These are phyloP conservation scores for Ogataea sp. DNA, from an alignment of 805 yeast species.

Conservation along the genomic window DNA sequence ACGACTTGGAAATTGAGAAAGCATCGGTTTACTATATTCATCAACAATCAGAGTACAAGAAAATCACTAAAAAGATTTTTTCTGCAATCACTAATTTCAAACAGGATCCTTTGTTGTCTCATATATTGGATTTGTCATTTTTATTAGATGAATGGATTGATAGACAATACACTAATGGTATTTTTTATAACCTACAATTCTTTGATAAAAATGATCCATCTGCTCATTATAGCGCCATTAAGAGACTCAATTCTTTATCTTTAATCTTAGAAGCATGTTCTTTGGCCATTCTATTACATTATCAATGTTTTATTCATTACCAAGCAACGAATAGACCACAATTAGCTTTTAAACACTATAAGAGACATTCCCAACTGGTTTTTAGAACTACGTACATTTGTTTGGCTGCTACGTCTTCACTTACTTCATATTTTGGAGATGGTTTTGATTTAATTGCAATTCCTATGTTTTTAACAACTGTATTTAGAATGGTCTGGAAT, in stretches of 20 bases:
- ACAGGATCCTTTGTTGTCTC: conserved; percentile 24
- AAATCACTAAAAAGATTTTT: conserved; percentile 24
- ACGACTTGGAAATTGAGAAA: conserved; percentile 29
- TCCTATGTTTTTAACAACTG: conserved; percentile 20
- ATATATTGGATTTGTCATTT: conserved; percentile 20
- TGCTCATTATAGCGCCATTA: neutral
- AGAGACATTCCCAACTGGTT: conserved; percentile 20
- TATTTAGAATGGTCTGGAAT: conserved; percentile 7
- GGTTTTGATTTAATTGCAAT: conserved; percentile 34
- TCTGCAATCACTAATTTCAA: conserved; percentile 24
- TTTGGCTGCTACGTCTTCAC: conserved; percentile 24
- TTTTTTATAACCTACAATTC: neutral
- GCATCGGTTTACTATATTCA: conserved; percentile 25
- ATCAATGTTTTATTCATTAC: conserved; percentile 32
- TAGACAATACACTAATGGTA: conserved; percentile 25
- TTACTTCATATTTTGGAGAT: conserved; percentile 30
- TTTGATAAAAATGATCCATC: neutral
- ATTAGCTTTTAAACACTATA: conserved; percentile 27
- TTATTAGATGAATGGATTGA: conserved; percentile 14
- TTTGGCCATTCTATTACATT: conserved; percentile 23
- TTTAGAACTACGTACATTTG: conserved; percentile 27
- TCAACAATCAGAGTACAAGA: conserved; percentile 23
- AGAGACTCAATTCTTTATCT: neutral
- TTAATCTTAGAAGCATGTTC: conserved; percentile 6
- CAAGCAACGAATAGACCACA: conserved; percentile 22